Conservation (phyloP, 1,284 basidiomycete species). For the Phellinidium pouzarii region DNA sequence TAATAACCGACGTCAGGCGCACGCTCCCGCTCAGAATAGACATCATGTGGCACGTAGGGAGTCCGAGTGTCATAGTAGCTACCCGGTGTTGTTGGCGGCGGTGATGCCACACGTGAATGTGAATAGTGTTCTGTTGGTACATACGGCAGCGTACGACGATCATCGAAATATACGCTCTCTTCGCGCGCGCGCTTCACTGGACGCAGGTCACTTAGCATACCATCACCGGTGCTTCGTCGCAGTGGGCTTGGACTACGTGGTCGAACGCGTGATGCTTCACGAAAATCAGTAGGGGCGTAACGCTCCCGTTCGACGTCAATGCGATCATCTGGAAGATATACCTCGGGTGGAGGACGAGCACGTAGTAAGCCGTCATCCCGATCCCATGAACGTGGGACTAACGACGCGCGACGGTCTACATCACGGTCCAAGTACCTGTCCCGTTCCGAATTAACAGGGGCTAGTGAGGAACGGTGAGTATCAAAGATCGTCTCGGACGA, state of each 20-base stretch:
- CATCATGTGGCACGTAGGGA: conserved; percentile 3
- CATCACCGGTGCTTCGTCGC: conserved; percentile 3
- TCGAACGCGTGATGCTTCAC: conserved; percentile 11
- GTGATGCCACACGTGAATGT: conserved; percentile 1
- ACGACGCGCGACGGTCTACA: conserved; percentile 7
- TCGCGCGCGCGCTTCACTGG: conserved; percentile 17
- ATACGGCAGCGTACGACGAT: background rate
- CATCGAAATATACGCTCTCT: conserved; percentile 13
- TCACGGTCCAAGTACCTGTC: conserved; percentile 9
- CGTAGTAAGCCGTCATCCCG: conserved; percentile 4
- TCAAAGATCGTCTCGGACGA: background rate
- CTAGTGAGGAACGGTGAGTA: background rate
- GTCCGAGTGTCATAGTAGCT: conserved; percentile 6
- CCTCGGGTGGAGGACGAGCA: conserved; percentile 9
- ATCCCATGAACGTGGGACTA: conserved; percentile 17
- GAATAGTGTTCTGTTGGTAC: background rate
- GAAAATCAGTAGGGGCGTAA: conserved; percentile 10
- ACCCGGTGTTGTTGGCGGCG: conserved; percentile 8
- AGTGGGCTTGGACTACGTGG: conserved; percentile 13
- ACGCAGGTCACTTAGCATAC: conserved; percentile 4
- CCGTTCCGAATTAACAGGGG: background rate
- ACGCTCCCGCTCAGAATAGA: conserved; percentile 4
- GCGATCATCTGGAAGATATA: conserved; percentile 7
- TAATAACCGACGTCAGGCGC: conserved; percentile 11
- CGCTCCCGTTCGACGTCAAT: conserved; percentile 10